A percentile compares a stretch with the other conserved stretches of the same genome.
phyloP scores from a whole-genome alignment of 129 eudicot genomes.

The Arctium lappa region DNA sequence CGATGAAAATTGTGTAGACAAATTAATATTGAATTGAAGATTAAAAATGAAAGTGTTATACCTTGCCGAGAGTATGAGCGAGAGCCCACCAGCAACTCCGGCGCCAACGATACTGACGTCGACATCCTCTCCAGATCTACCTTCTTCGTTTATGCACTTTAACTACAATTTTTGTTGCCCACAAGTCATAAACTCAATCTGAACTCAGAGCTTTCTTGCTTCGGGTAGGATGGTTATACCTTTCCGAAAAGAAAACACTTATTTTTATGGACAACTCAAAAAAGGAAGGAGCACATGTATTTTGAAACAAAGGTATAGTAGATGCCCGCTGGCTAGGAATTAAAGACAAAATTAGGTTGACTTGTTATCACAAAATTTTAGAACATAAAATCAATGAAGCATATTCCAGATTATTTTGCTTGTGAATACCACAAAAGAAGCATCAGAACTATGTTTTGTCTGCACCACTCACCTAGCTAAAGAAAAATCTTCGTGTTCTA shows the following conservation, averaged over 20 bases:
- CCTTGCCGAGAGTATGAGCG: no score
- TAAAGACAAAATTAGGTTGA: not conserved
- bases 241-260: not conserved
- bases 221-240: not conserved
- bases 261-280: not conserved
- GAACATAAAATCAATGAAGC: not conserved
- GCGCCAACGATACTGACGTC: no score
- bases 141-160: not conserved
- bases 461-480: not conserved
- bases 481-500: not conserved
- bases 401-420: not conserved
- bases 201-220: not conserved
- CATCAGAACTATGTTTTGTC: not conserved
- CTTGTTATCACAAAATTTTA: not conserved
- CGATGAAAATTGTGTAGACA: no score
- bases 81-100: no score
- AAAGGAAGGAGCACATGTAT: not conserved
- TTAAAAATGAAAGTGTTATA: no score
- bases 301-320: not conserved
- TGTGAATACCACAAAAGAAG: not conserved
- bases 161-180: not conserved
- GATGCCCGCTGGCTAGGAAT: not conserved
- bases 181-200: not conserved
- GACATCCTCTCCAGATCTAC: no score
- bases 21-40: no score